Percentiles rank a stretch among this genome's conserved stretches.
Conservation (phyloP, 176 grass and related monocot genomes). For the Hsuehochloa calcarea region DNA sequence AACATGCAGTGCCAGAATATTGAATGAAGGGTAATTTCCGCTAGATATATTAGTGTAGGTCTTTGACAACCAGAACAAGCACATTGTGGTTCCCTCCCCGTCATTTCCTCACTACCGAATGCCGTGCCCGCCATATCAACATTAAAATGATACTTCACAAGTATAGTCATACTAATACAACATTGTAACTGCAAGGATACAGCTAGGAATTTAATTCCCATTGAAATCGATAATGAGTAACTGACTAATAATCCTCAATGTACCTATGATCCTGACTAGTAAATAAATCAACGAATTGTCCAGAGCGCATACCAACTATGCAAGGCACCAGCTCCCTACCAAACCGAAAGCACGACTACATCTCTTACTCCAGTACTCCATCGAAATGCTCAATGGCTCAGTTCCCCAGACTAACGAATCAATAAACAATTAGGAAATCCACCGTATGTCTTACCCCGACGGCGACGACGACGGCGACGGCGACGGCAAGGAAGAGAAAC, state of each 20-base stretch:
- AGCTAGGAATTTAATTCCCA: not conserved
- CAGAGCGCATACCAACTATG: not conserved
- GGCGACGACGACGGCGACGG: constrained; percentile 34
- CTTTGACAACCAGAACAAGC: not conserved
- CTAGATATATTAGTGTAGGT: not conserved
- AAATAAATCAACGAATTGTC: too few relatives aligned
- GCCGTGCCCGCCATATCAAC: not conserved
- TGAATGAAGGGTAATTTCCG: not conserved
- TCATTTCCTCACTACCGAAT: not conserved
- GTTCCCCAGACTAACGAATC: not conserved
- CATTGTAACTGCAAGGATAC: not conserved
- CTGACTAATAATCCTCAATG: not conserved
- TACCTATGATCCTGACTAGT: not conserved
- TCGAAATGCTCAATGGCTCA: constrained; percentile 13
- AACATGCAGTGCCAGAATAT: not conserved
- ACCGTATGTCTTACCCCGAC: constrained; percentile 40
- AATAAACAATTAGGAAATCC: not conserved
- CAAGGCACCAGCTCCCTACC: not conserved
- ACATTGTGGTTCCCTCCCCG: not conserved
- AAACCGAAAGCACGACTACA: not conserved
- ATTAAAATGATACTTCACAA: not conserved
- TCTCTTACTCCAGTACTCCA: not conserved
- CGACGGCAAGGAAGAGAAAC: constrained; percentile 49
- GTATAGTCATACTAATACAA: not conserved
- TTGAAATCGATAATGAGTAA: not conserved